Evolutionary conservation across 2,329 filamentous ascomycete species (phyloP), one percentile per base, ranked within the genome.

Genomic region (Pezizomycotina sp.): DNA sequence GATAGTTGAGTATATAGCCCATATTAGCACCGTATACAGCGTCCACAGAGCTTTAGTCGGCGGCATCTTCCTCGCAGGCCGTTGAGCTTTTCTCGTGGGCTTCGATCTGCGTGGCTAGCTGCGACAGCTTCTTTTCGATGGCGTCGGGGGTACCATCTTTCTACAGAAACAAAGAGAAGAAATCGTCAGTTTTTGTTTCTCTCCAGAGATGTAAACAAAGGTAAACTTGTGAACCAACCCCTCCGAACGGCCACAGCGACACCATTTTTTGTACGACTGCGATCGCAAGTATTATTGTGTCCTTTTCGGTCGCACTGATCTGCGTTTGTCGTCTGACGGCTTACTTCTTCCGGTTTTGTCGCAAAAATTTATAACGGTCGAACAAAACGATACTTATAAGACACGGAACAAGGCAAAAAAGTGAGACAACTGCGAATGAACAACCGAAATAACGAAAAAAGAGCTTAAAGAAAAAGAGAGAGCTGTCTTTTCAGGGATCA

Each of bases 71-170:
- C 68, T 29, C 81, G 73, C 24, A 77, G 66, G 26, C 63, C 64
- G 52, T 92, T 83, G 48, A 93, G 74, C 68, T 71, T 26, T 74
- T 62, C 50, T 77, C 77, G 2, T 76, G 72, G 46, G 72, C 68
- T 25, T 75, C 66, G 56, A 98, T 93, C 60, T 89, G 92, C 34
- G 65, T 63, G 7, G 84, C 79, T 28, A 98, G 70, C 15, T 71
- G 66, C 6, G 82, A 80, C 19, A 98, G 73, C 2, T 77, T 73
- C 64, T 84, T 93, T 61, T 98, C 89, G 55, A 95, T 98, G 3
- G 77, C 80, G 33, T 83, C 84, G 16, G 89, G 77, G 48, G 84
- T 92, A 55, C 70, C 77, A 56, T 77, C 69, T 53, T 80, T 70
- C 82, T 92, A 52, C 22, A 27, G 39, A 27, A 36, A 18, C 28